Percentiles rank a stretch among this genome's conserved stretches.
These are phyloP conservation scores for Abortiporus biennis DNA, from an alignment of 1,284 basidiomycete species.

Conservation along the genomic window DNA sequence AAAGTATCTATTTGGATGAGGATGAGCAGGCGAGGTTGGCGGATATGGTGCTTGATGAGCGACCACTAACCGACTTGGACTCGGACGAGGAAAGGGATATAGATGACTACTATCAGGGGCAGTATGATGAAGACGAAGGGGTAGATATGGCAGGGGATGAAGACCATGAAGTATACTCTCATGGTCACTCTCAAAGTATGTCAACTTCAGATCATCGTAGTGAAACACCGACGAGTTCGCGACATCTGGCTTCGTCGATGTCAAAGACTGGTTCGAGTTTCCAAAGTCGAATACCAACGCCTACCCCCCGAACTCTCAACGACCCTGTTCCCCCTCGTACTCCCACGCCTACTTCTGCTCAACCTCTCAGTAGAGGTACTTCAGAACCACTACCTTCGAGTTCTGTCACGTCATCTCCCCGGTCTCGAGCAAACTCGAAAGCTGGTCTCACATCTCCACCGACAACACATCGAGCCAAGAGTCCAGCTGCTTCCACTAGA, in stretches of 20 bases:
- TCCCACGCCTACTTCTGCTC: slow-evolving; percentile 19
- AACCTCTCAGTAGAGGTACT: slow-evolving; percentile 8
- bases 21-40: slow-evolving; percentile 33
- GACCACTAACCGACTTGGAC: slow-evolving; percentile 63
- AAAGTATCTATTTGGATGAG: slow-evolving; percentile 65
- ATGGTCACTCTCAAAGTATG: slow-evolving; percentile 1
- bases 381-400: slow-evolving; percentile 15
- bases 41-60: slow-evolving; percentile 61
- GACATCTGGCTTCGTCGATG: slow-evolving; percentile 14
- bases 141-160: slow-evolving; percentile 12
- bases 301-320: slow-evolving; percentile 19
- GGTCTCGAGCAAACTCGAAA: slow-evolving; percentile 15
- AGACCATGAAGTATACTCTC: slow-evolving; percentile 1
- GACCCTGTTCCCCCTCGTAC: slow-evolving; percentile 27
- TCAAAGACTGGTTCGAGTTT: slow-evolving; percentile 12
- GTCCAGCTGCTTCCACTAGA: slow-evolving; percentile 30
- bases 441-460: slow-evolving; percentile 12
- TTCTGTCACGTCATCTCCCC: slow-evolving; percentile 15
- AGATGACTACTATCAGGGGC: slow-evolving; percentile 19
- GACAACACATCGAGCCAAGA: slow-evolving; percentile 39
- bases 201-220: slow-evolving; percentile 10
- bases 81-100: slow-evolving; percentile 31
- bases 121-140: slow-evolving; percentile 18
- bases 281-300: slow-evolving; percentile 22
- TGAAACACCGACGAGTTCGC: slow-evolving; percentile 18